Evolutionary conservation across 2,329 filamentous ascomycete genomes (phyloP).

Genomic region (Sclerotinia trifoliorum): DNA sequence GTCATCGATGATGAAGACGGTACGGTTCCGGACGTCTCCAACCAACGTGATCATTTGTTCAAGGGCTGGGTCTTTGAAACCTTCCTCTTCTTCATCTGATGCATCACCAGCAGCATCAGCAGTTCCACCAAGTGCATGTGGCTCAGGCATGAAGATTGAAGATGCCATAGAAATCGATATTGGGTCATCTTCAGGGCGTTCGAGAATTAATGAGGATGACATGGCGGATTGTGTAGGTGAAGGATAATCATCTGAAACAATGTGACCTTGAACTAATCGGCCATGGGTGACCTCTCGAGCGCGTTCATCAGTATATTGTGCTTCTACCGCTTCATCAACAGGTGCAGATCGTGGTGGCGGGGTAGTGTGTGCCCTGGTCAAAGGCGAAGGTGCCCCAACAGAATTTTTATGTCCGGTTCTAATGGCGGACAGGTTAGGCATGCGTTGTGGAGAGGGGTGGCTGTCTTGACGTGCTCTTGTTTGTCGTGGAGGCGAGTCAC

Average conservation of each 20-base stretch:
- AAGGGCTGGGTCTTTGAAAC: slow-evolving; percentile 73
- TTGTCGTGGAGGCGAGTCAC: slow-evolving; percentile 27
- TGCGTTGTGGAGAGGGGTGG: slow-evolving; percentile 32
- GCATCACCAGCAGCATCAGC: slow-evolving; percentile 76
- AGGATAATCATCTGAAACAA: slow-evolving; percentile 90
- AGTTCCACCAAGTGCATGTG: slow-evolving; percentile 73
- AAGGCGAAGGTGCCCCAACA: slow-evolving; percentile 28
- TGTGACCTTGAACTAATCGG: slow-evolving; percentile 86
- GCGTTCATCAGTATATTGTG: slow-evolving; percentile 60
- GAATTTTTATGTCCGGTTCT: slow-evolving; percentile 28
- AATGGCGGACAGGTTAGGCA: slow-evolving; percentile 29
- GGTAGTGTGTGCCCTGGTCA: slow-evolving; percentile 29
- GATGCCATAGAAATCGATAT: slow-evolving; percentile 73
- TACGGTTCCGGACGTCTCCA: slow-evolving; percentile 82
- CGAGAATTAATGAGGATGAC: slow-evolving; percentile 53
- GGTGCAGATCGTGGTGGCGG: slow-evolving; percentile 31
- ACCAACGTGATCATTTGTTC: slow-evolving; percentile 98
- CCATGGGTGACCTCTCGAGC: slow-evolving; percentile 89
- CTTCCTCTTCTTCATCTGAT: slow-evolving; percentile 91
- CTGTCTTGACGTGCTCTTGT: slow-evolving; percentile 34
- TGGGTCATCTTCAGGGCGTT: slow-evolving; percentile 67
- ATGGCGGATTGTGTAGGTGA: slow-evolving; percentile 72
- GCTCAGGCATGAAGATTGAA: slow-evolving; percentile 69
- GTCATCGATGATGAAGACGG: slow-evolving; percentile 94
- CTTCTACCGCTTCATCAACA: slow-evolving; percentile 33